Evolutionary conservation across 1,284 basidiomycete genomes (phyloP), one percentile per base, ranked within the genome.

Genomic region (Mycosarcoma mackinlayi): DNA sequence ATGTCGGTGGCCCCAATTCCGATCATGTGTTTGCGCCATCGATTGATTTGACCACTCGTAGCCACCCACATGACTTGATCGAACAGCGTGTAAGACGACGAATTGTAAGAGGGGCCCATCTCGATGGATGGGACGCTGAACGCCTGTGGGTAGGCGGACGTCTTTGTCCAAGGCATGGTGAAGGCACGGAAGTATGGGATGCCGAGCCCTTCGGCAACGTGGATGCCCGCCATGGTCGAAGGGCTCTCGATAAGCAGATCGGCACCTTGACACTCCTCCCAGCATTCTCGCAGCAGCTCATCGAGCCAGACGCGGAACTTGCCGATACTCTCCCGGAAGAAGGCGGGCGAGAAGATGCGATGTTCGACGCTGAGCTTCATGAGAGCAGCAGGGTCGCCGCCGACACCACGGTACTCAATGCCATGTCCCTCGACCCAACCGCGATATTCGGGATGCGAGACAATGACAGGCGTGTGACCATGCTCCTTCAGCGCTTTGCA

Each of bases 391-490:
- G 78, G 77, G 30, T 77, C 71, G n/a, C 78, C 78, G 14, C 77
- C 78, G 0, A 75, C 74, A 13, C 61, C 58, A 13, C 68, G 60
- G 42, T 75, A 79, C 39, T 63, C 69, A 40, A 79, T 75, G 40
- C 72, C 73, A 25, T 72, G 56, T 2, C 66, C 57, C 71, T 87
- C 85, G 31, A 88, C 83, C 88, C 87, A 89, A 4, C 74, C 75
- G 74, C 87, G 86, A 78, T 89, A 89, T 76, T 89, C 88, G 60
- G 85, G 85, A 80, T 89, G 88, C 13, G 88, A 89, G 7, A 88
- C 87, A 47, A 89, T 88, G 7, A 86, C 86, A 18, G 86, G 85
- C n/a, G 79, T 80, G 71, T 89, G 88, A 0, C 87, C 87, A 60
- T 88, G 58, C 49, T 57, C 39, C 55, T 77, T 69, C 38, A 80